Conservation (phyloP, 805 yeast genomes). For the Candida qinlingensis region DNA sequence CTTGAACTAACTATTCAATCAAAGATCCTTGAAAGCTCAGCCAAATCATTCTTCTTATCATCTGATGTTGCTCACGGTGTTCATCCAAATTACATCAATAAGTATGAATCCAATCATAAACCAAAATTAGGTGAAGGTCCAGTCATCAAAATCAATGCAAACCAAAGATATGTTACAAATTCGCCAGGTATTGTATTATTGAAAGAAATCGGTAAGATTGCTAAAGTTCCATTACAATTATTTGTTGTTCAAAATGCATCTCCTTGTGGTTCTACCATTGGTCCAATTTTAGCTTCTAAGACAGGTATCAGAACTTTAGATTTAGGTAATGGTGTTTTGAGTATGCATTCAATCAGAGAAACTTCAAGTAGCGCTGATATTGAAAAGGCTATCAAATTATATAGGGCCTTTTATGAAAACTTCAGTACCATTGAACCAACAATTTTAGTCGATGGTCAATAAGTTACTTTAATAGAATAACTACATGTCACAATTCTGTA, state of each 20-base stretch:
- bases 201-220: slow-evolving; percentile 61
- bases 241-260: slow-evolving; percentile 92
- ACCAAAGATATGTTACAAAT: slow-evolving; percentile 92
- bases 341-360: slow-evolving; percentile 93
- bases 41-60: slow-evolving; percentile 82
- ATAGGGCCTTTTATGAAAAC: slow-evolving; percentile 53
- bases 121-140: slow-evolving; percentile 88
- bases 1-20: slow-evolving; percentile 27
- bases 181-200: slow-evolving; percentile 81
- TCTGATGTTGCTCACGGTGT: slow-evolving; percentile 98
- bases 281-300: slow-evolving; percentile 85
- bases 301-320: slow-evolving; percentile 86
- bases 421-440: slow-evolving; percentile 37
- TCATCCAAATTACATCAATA: slow-evolving; percentile 81
- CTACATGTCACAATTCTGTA: neutral
- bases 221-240: slow-evolving; percentile 77
- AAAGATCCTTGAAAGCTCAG: slow-evolving; percentile 47
- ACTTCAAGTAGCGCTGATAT: slow-evolving; percentile 82
- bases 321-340: slow-evolving; percentile 84
- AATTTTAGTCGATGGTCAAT: slow-evolving; percentile 33
- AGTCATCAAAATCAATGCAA: slow-evolving; percentile 88
- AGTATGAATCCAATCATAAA: slow-evolving; percentile 72
- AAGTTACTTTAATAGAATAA: neutral
- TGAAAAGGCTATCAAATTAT: slow-evolving; percentile 53
- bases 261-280: slow-evolving; percentile 95